These are phyloP conservation scores for Phialophora macrospora DNA, from an alignment of 2,329 filamentous ascomycete species.

Conservation along the genomic window DNA sequence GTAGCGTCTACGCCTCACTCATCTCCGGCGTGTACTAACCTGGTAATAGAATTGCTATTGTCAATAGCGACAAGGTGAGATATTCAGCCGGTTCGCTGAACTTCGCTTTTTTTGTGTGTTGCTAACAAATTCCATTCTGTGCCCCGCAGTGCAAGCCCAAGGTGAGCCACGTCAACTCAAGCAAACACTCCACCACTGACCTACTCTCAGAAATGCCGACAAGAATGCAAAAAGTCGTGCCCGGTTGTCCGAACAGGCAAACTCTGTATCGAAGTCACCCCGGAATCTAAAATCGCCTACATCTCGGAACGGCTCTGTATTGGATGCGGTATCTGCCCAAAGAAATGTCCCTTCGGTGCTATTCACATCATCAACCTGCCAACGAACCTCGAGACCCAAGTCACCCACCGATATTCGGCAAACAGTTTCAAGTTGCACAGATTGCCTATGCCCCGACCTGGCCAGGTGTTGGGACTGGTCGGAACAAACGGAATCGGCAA, in stretches of 20 bases:
- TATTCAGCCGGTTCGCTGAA: background rate
- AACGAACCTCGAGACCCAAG: constrained; percentile 96
- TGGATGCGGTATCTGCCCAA: constrained; percentile 98
- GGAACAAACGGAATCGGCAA: constrained; percentile 99
- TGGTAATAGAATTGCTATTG: constrained; percentile 84
- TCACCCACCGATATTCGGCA: constrained; percentile 97
- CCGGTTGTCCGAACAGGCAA: constrained; percentile 97
- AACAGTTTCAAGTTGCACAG: constrained; percentile 99
- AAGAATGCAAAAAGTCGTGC: constrained; percentile 99
- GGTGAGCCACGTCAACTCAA: constrained; percentile 54
- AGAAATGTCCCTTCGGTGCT: constrained; percentile 97
- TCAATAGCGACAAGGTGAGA: constrained; percentile 85
- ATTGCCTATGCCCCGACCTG: constrained; percentile 91
- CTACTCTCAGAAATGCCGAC: constrained; percentile 84
- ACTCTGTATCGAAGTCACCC: constrained; percentile 91
- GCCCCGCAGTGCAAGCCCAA: constrained; percentile 79
- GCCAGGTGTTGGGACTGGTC: constrained; percentile 92
- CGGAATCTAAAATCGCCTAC: constrained; percentile 92
- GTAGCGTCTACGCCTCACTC: constrained; percentile 60
- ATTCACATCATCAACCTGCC: constrained; percentile 99
- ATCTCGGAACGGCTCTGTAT: constrained; percentile 96
- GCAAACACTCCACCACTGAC: constrained; percentile 37
- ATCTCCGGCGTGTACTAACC: constrained; percentile 10
- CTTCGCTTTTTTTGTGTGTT: constrained; percentile 29
- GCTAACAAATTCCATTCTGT: constrained; percentile 48